Conservation (phyloP, 2,329 filamentous ascomycete genomes). For the Nemania sp. region DNA sequence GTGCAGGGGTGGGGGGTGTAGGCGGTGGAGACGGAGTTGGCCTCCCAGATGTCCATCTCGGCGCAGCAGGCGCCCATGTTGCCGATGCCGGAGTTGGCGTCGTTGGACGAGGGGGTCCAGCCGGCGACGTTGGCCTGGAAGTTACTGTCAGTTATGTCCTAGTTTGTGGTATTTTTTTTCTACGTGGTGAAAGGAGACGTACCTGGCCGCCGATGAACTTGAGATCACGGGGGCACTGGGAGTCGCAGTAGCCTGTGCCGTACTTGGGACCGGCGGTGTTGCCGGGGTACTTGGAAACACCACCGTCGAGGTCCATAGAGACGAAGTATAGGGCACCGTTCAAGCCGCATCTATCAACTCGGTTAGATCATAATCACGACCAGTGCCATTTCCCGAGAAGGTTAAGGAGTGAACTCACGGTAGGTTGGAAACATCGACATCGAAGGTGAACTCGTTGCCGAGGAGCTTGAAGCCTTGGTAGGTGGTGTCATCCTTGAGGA, state of each 20-base stretch:
- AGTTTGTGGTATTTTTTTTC: background rate
- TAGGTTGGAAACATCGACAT: slow-evolving; percentile 71
- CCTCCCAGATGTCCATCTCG: slow-evolving; percentile 73
- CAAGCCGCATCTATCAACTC: slow-evolving; percentile 62
- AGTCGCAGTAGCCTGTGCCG: slow-evolving; percentile 68
- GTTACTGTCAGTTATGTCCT: slow-evolving; percentile 10
- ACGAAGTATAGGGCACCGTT: slow-evolving; percentile 72
- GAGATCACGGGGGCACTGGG: slow-evolving; percentile 60
- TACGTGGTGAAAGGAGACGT: slow-evolving; percentile 25
- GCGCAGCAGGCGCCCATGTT: slow-evolving; percentile 65
- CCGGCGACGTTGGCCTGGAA: slow-evolving; percentile 58
- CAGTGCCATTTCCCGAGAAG: background rate
- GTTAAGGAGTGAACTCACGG: slow-evolving; percentile 38
- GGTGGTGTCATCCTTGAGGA: slow-evolving; percentile 65
- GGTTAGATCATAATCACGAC: background rate
- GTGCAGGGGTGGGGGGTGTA: slow-evolving; percentile 71
- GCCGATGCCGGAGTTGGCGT: slow-evolving; percentile 63
- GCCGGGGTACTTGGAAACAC: slow-evolving; percentile 57
- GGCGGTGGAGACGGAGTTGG: slow-evolving; percentile 69
- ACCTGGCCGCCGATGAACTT: slow-evolving; percentile 63
- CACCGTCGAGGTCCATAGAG: slow-evolving; percentile 67
- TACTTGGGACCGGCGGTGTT: slow-evolving; percentile 65
- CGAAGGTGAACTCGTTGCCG: slow-evolving; percentile 72
- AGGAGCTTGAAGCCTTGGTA: slow-evolving; percentile 70
- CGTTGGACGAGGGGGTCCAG: slow-evolving; percentile 60